Evolutionary conservation across 1,139 yeast genomes (phyloP).

Genomic region (Kodamaea arcana): DNA sequence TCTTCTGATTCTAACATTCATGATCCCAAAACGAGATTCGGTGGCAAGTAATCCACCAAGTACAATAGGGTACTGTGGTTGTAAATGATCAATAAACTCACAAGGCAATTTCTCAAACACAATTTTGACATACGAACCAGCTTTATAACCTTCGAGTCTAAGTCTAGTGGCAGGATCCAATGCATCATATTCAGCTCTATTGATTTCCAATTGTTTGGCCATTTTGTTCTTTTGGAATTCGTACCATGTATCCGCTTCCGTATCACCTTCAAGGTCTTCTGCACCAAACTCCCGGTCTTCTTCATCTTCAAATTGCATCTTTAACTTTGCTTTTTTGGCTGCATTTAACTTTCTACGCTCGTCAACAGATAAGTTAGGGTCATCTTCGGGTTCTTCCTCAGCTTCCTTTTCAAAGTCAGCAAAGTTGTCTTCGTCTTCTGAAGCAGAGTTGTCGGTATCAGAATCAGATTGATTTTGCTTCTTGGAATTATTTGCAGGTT

Average conservation of each 20-base stretch:
- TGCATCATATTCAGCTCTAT: slow-evolving; percentile 69
- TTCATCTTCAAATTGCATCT: slow-evolving; percentile 87
- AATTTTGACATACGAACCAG: slow-evolving; percentile 90
- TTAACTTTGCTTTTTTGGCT: slow-evolving; percentile 80
- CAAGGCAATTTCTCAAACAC: slow-evolving; percentile 83
- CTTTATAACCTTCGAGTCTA: slow-evolving; percentile 84
- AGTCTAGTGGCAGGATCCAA: slow-evolving; percentile 75
- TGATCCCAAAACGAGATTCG: slow-evolving; percentile 88
- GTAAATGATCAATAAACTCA: slow-evolving; percentile 83
- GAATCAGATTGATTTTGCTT: slow-evolving; percentile 30
- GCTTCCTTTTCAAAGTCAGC: slow-evolving; percentile 53
- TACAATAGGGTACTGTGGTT: slow-evolving; percentile 79
- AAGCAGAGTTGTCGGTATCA: slow-evolving; percentile 55
- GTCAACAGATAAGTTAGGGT: slow-evolving; percentile 50
- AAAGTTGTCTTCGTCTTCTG: slow-evolving; percentile 55
- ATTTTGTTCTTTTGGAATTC: slow-evolving; percentile 95
- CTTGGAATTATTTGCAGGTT: too few species aligned
- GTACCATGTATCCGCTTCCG: slow-evolving; percentile 92
- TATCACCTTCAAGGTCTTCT: slow-evolving; percentile 69
- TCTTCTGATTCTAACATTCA: slow-evolving; percentile 91
- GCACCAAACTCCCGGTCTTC: slow-evolving; percentile 76
- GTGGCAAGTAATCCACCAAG: slow-evolving; percentile 89
- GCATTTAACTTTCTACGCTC: slow-evolving; percentile 79
- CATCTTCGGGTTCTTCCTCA: slow-evolving; percentile 32
- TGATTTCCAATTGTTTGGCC: slow-evolving; percentile 93